These are phyloP conservation scores for Suhomyces yuchorum DNA, from an alignment of 1,139 yeast species.

Conservation along the genomic window DNA sequence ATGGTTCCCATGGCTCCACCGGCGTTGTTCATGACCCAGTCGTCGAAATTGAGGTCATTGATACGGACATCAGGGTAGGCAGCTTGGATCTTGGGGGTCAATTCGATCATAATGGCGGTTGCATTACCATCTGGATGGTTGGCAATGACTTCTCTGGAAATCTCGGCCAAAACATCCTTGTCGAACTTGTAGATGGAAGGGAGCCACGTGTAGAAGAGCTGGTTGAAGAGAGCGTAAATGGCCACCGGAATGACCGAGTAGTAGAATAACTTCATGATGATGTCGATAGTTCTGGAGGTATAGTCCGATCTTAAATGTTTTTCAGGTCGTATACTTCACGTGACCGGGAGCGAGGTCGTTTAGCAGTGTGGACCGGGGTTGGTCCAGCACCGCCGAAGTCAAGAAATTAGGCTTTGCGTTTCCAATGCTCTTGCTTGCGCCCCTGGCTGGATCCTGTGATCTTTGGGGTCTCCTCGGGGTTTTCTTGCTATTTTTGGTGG, in stretches of 20 bases:
- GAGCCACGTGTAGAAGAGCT: constrained; percentile 61
- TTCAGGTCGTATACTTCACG: constrained; percentile 4
- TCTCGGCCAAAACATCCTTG: constrained; percentile 44
- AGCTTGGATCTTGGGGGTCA: constrained; percentile 60
- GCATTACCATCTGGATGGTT: constrained; percentile 61
- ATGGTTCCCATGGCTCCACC: constrained; percentile 99
- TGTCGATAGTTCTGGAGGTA: not conserved
- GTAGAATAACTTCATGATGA: constrained; percentile 19
- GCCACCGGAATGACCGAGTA: constrained; percentile 23
- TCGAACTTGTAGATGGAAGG: constrained; percentile 68
- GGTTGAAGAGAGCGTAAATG: constrained; percentile 39
- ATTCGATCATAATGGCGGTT: constrained; percentile 59
- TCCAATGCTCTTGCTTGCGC: too few relatives aligned
- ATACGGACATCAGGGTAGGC: constrained; percentile 61
- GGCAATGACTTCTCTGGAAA: constrained; percentile 54
- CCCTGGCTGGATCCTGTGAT: too few relatives aligned
- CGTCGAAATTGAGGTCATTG: constrained; percentile 69
- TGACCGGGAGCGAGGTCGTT: not conserved
- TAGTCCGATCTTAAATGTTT: not conserved
- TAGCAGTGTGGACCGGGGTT: too few relatives aligned
- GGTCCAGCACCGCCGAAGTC: too few relatives aligned
- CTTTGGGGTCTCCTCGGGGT: too few relatives aligned
- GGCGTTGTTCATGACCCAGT: constrained; percentile 96
- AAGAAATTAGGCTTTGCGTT: too few relatives aligned
- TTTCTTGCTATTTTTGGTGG: not conserved